Percentiles rank a stretch among this genome's conserved stretches.
phyloP scores from a whole-genome alignment of 306 rosid genomes.

The Arachis stenosperma region DNA sequence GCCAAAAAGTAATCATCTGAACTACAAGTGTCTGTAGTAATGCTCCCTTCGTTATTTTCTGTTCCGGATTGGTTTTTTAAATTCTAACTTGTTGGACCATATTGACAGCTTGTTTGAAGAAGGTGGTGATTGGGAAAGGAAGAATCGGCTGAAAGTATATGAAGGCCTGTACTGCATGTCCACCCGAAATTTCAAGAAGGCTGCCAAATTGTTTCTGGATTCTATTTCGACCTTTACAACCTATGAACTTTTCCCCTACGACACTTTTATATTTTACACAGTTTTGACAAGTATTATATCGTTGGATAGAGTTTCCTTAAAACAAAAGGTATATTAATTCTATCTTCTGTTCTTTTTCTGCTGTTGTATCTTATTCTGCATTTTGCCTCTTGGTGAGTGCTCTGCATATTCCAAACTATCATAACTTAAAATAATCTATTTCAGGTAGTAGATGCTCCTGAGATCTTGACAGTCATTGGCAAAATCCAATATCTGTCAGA shows the following conservation, averaged over 20 bases:
- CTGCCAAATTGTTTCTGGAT: conserved; percentile 82
- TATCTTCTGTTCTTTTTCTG: background rate
- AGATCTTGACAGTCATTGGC: conserved; percentile 91
- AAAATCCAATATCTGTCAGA: conserved; percentile 83
- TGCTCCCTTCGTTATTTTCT: conserved; percentile 23
- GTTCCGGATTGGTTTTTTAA: conserved; percentile 35
- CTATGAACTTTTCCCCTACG: conserved; percentile 86
- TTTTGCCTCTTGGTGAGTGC: background rate
- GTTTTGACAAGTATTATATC: conserved; percentile 94
- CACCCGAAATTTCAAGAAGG: conserved; percentile 89
- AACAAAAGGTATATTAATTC: conserved; percentile 72
- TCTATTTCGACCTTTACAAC: conserved; percentile 97
- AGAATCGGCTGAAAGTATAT: conserved; percentile 91
- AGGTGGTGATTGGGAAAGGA: conserved; percentile 99
- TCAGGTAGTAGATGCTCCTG: conserved; percentile 97
- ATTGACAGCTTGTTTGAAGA: conserved; percentile 91
- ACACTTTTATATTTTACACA: conserved; percentile 88
- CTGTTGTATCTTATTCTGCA: conserved; percentile 4
- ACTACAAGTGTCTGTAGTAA: background rate
- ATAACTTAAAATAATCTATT: conserved; percentile 24
- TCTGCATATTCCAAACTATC: background rate
- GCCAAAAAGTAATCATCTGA: conserved; percentile 65
- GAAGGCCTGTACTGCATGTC: conserved; percentile 96
- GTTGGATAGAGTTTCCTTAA: conserved; percentile 91
- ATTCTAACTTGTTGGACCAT: conserved; percentile 42